Percentiles rank a stretch among this genome's conserved stretches.
Conservation (phyloP, 2,329 filamentous ascomycete genomes). For the Huntiella abstrusa region DNA sequence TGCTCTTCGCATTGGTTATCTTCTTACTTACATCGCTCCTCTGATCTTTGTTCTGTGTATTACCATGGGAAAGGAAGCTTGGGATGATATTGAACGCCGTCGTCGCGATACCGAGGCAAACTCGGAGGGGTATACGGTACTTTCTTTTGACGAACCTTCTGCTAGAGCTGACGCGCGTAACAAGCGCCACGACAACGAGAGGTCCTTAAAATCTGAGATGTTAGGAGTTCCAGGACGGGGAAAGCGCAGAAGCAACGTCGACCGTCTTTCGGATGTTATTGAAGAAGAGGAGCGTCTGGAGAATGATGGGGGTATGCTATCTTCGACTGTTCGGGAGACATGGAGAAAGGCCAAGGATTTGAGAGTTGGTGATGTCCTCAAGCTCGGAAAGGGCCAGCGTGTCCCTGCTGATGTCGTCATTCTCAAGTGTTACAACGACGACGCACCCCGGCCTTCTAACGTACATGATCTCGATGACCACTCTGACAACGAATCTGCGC, state of each 20-base stretch:
- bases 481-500: constrained; percentile 14
- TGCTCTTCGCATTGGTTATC: constrained; percentile 74
- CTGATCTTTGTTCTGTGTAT: constrained; percentile 81
- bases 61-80: constrained; percentile 87
- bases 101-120: constrained; percentile 86
- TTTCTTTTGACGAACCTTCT: constrained; percentile 47
- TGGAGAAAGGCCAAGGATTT: constrained; percentile 71
- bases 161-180: constrained; percentile 16
- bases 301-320: constrained; percentile 24
- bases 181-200: constrained; percentile 10
- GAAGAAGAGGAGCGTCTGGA: constrained; percentile 45
- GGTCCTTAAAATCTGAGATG: constrained; percentile 26
- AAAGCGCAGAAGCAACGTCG: constrained; percentile 14
- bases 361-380: constrained; percentile 88
- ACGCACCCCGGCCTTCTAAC: constrained; percentile 16
- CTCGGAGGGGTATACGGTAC: constrained; percentile 65
- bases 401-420: constrained; percentile 91
- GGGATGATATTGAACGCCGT: constrained; percentile 76
- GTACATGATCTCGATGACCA: constrained; percentile 26
- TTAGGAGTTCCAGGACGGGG: constrained; percentile 11
- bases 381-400: constrained; percentile 76
- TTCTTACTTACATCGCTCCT: constrained; percentile 85
- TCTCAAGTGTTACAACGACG: constrained; percentile 47
- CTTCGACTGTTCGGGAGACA: constrained; percentile 42
- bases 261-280: constrained; percentile 41